Evolutionary conservation across 164 flowering plant species (phyloP).

Genomic region (Nelumbo lutea): DNA sequence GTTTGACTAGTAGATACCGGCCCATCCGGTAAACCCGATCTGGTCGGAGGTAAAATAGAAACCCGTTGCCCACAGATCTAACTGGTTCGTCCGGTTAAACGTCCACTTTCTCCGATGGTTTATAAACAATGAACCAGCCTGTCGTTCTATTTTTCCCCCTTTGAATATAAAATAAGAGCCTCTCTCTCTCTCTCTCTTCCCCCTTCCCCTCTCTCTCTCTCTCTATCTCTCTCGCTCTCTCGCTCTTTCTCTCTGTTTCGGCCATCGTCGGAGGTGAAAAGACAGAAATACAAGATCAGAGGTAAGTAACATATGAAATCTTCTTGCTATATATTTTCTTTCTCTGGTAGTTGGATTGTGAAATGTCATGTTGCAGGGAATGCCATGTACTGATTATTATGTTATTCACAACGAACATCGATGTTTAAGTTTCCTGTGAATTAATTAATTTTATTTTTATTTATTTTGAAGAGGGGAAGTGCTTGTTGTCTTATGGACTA

Average conservation of each 20-base stretch:
- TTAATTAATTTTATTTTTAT: not conserved
- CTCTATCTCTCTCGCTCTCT: not conserved
- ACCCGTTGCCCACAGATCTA: slow-evolving; percentile 17
- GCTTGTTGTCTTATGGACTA: not conserved
- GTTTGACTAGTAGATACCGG: slow-evolving; percentile 8
- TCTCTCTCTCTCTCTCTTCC: slow-evolving; percentile 6
- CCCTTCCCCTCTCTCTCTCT: not conserved
- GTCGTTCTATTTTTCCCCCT: slow-evolving; percentile 14
- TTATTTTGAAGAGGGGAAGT: not conserved
- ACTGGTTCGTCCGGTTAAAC: slow-evolving; percentile 59
- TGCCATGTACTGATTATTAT: not conserved
- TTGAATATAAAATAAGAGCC: not conserved
- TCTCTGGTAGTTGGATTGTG: not conserved
- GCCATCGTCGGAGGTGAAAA: too few species aligned
- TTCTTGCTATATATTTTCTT: too few species aligned
- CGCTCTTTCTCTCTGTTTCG: too few species aligned
- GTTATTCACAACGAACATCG: not conserved
- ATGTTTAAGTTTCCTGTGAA: not conserved
- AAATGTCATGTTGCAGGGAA: not conserved
- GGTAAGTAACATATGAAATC: slow-evolving; percentile 17
- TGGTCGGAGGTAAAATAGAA: not conserved
- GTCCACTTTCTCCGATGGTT: slow-evolving; percentile 17
- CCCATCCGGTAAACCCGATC: slow-evolving; percentile 11
- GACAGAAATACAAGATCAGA: too few species aligned
- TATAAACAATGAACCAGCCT: slow-evolving; percentile 18